Base-by-base conservation (phyloP, 495 filamentous ascomycete species). In the Clavariopsis aquatica region DNA sequence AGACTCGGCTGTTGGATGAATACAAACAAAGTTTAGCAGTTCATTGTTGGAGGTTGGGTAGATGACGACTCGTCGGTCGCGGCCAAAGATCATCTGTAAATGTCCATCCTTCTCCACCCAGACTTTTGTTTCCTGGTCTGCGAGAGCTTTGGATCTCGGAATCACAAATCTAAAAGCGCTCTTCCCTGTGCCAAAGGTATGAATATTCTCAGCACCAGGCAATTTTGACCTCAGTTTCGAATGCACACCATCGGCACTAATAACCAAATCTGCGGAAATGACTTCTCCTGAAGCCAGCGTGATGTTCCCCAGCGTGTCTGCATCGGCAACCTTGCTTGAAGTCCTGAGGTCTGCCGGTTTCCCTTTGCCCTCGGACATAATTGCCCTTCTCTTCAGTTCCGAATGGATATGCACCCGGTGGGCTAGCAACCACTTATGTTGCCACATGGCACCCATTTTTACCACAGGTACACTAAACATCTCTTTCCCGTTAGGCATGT, bases 81-180 rank as follows among this genome's bases (percentile, higher is more conserved):
- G 49, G 0, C 62, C 78, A 45, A 79, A 80, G 76, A 80, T 85
- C 62, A 87, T 80, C 29, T 65, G 60, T 15, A 86, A 69, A 0
- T 81, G 69, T 13, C 81, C 78, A 17, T 69, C 59, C 15, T 75
- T 66, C 28, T 78, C 49, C 7, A 76, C 77, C 19, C 81, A 69
- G 0, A 75, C 73, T 13, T 69, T 74, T 0, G 81, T 82, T 17
- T 76, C 73, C 0, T 82, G 76, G 60, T 86, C 81, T 26, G 75
- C 75, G 4, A 75, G 69, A 0, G 79, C 79, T 10, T 72, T 68
- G 28, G 80, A 67, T 2, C 78, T 75, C 2, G 76, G 71, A 0
- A 87, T 75, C 1, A 86, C 69, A 69, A 89, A 87, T n/a, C 85
- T 78, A 72, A 85, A 89, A 1, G 85, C 85, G 52, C 78, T 81